Base-by-base conservation (phyloP, 805 yeast genomes). In the Ogataea henricii region DNA sequence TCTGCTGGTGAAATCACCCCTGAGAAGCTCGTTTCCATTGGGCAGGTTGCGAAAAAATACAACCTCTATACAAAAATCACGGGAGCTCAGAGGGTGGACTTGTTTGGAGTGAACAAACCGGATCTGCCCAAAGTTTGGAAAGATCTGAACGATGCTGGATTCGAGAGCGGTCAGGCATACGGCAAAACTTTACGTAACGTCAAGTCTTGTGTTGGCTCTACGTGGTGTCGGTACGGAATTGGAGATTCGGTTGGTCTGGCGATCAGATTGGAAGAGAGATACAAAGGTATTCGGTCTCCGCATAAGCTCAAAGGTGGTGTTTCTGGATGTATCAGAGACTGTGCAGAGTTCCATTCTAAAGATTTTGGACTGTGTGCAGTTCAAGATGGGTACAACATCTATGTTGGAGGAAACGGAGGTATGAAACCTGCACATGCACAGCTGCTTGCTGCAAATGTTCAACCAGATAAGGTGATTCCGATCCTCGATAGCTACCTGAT, bases 211-310 rank as follows among this genome's bases (percentile, higher is more conserved):
- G 72, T 68, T 32, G 72, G 72, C 5, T 60, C 70, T 2, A 67
- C 72, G 0, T 68, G 72, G 72, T 68, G 72, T 48, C 59, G 72
- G 32, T 68, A 59, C 43, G 72, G 72, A 40, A 66, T 68, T 43
- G 72, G 72, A 23, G 72, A 68, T 48, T 65, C 70, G 21, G 72
- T 68, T 12, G 72, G 72, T n/a, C 49, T 68, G 46, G 72, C 72
- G 3, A 56, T 68, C 14, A 57, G 70, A 43, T 52, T 68, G 7
- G 72, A 68, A 40, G 71, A 68, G 48, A 55, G 72, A 34, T 68
- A 68, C 53, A 68, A 67, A 46, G 69, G 71, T 43, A 59, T 68
- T 14, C 59, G 72, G 39, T 59, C 70, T 3, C 72, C 72, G 6
- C 72, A 68, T 50, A 68, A 68, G 55, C 48, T 68, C 56, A 68